Base-by-base conservation (phyloP, 345 rosid species). In the Psidium friedrichsthalianum region DNA sequence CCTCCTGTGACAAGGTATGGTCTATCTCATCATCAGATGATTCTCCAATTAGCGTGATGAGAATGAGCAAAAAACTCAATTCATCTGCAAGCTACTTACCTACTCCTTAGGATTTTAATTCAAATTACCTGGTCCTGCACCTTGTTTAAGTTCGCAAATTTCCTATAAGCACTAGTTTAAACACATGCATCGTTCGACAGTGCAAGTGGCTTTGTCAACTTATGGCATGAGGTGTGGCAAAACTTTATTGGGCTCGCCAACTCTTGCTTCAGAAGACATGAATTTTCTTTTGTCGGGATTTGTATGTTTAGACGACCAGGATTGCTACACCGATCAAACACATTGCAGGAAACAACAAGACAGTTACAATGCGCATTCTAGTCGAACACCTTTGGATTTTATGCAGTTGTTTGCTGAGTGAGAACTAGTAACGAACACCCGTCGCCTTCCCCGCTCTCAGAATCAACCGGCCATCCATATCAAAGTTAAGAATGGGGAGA, bases 401-500 rank as follows among this genome's bases (percentile, higher is more conserved):
- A 29, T 61, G 74, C 74, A 7, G 42, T 18, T 21, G 5, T 61
- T 61, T 16, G 44, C 44, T 64, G 12, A 32, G 24, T 21, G 11
- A 22, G 18, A 69, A 18, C 13, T 7, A 61, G 74, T 29, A 61
- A 29, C 21, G 40, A 58, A 27, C 15, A 61, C 21, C 74, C 8
- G 21, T 29, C 14, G 74, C 74, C 27, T 27, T 61, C 21, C 40
- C 20, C 1, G 21, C 21, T 61, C 21, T 16, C 6, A 64, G 98
- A 86, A 91, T 88, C 89, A 96, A 74, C 88, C 93, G 99, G 84
- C 88, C 78, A 58, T 89, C 92, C 88, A 95, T 90, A 84, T 95
- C 94, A 82, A 85, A 90, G 56, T 95, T 93, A 86, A 96, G 93
- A 83, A 94, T 85, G 14, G 81, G 57, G 5, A 36, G 96, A 98